Evolutionary conservation across 306 rosid genomes (phyloP).

Genomic region (Cicer bijugum): DNA sequence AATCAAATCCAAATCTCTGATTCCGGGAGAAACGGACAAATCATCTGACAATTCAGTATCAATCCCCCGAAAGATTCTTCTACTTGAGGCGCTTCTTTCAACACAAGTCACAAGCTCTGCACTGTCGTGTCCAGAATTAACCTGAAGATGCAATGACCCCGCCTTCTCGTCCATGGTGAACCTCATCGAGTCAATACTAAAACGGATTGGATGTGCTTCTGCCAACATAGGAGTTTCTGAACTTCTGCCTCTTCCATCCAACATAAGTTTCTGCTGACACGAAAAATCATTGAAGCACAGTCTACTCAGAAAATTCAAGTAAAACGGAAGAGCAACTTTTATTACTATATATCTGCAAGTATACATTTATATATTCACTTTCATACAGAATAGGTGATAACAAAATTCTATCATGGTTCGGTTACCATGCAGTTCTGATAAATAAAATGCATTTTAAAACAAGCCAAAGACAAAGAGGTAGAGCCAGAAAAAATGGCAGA

Average conservation of each 20-base stretch:
- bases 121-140: slow-evolving; percentile 43
- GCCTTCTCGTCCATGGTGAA: slow-evolving; percentile 46
- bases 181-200: slow-evolving; percentile 41
- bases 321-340: slow-evolving; percentile 25
- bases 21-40: slow-evolving; percentile 52
- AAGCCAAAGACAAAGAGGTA: slow-evolving; percentile 9
- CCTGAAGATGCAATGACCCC: slow-evolving; percentile 39
- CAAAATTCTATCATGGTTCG: background rate
- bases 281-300: slow-evolving; percentile 39
- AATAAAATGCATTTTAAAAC: slow-evolving; percentile 3
- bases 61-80: slow-evolving; percentile 46
- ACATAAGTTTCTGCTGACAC: slow-evolving; percentile 49
- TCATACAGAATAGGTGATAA: slow-evolving; percentile 15
- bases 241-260: slow-evolving; percentile 48
- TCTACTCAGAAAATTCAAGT: slow-evolving; percentile 27
- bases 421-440: slow-evolving; percentile 28
- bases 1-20: slow-evolving; percentile 49
- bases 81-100: slow-evolving; percentile 51
- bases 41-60: slow-evolving; percentile 43
- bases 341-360: slow-evolving; percentile 20
- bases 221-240: slow-evolving; percentile 45
- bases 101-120: slow-evolving; percentile 41
- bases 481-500: slow-evolving; percentile 22
- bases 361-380: background rate
- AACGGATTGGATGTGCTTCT: slow-evolving; percentile 34